phyloP scores from a whole-genome alignment of 257 asterid genomes.

The Solanum okadae region DNA sequence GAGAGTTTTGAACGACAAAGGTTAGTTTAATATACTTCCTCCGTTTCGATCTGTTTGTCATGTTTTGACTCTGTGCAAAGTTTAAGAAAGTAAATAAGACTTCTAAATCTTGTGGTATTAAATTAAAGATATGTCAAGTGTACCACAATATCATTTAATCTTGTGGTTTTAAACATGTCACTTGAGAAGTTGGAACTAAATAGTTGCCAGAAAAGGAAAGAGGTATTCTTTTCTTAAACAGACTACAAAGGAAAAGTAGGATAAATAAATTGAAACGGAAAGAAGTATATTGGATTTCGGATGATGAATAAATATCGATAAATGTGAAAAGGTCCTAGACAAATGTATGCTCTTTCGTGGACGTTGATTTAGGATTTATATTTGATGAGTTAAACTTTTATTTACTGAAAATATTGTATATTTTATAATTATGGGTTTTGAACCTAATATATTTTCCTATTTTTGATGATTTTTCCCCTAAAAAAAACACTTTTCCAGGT shows the following conservation, averaged over 20 bases:
- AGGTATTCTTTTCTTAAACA: background rate
- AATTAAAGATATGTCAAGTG: no score
- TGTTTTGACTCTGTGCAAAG: fast-evolving
- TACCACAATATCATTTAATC: background rate
- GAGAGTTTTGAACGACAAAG: no score
- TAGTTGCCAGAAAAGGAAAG: no score
- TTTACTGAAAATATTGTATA: background rate
- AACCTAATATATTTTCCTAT: background rate
- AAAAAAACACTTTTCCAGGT: background rate
- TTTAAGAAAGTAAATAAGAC: background rate
- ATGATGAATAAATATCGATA: background rate
- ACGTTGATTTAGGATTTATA: background rate
- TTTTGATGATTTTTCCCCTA: background rate
- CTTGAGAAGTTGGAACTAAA: no score
- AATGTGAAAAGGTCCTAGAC: background rate
- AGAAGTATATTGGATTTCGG: background rate
- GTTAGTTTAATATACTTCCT: background rate
- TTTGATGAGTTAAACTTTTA: background rate
- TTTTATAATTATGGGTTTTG: background rate
- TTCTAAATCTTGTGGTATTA: no score
- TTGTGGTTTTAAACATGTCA: no score
- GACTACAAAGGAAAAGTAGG: background rate
- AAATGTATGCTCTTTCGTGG: background rate
- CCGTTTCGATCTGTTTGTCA: background rate
- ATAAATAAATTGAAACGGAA: no score